Conservation (phyloP, 352 stramenopile species). For the Pythium pectinolyticum region DNA sequence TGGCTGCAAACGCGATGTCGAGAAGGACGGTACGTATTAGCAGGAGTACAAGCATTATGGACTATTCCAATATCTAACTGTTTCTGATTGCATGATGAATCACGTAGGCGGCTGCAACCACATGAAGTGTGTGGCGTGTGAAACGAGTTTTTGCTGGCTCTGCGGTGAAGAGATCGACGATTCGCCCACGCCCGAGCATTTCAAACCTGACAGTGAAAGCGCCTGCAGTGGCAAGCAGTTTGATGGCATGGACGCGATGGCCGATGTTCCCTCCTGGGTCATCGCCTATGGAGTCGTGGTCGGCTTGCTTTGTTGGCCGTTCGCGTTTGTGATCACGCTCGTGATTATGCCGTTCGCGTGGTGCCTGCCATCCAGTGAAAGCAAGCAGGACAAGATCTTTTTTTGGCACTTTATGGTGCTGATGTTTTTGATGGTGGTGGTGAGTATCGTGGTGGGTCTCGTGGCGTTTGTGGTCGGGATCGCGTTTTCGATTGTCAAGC, state of each 20-base stretch:
- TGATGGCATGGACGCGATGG: background rate
- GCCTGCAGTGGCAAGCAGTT: constrained; percentile 21
- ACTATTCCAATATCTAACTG: too few relatives aligned
- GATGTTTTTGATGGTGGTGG: constrained; percentile 14
- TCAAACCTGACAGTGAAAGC: background rate
- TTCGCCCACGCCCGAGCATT: constrained; percentile 10
- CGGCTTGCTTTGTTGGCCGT: constrained; percentile 5
- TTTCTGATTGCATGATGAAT: background rate
- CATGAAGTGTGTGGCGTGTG: constrained; percentile 23
- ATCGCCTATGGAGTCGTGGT: constrained; percentile 2
- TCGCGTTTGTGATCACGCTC: constrained; percentile 1
- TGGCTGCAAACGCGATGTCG: constrained; percentile 11
- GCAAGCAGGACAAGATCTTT: constrained; percentile 5
- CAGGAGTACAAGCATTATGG: too few relatives aligned
- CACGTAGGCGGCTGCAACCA: constrained; percentile 27
- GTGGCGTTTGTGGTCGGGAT: constrained; percentile 11
- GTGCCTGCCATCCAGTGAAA: background rate
- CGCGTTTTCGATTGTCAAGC: constrained; percentile 8
- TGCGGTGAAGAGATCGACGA: constrained; percentile 17
- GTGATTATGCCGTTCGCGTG: constrained; percentile 6
- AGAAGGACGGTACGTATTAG: constrained; percentile 23
- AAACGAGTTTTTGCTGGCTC: constrained; percentile 23
- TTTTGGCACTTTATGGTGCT: constrained; percentile 8
- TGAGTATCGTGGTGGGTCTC: constrained; percentile 12
- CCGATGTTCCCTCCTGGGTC: background rate